Base-by-base conservation (phyloP, 148 eudicot species). In the Cornus kousa region DNA sequence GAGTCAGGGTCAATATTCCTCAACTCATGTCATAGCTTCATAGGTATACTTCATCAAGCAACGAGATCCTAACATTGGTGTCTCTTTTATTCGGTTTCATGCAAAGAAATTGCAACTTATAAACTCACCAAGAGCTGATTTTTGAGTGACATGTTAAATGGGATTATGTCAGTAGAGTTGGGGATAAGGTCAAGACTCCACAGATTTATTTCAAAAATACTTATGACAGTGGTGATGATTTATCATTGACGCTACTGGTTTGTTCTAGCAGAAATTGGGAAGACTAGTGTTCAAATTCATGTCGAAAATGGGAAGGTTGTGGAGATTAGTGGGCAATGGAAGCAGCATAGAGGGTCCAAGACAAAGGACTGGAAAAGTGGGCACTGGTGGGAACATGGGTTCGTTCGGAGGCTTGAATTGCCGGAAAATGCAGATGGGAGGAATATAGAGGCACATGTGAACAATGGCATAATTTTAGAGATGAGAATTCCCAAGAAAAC, bases 371-470 rank as follows among this genome's bases (percentile, higher is more conserved):
- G 98, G 98, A 90, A 85, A 82, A 88, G 86, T 72, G 72, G 83
- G 48, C 81, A 89, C 50, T 95, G 98, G 98, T 95, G 98, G 97
- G 97, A 93, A 75, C 82, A 86, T 73, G 97, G 98, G 24, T 92
- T 67, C 33, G 95, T 95, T 24, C 80, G 97, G 70, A 86, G 96
- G 87, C 83, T 95, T 17, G 95, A 93, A 80, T 77, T 95, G 46
- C 98, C 98, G 8, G 96, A 89, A 64, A 87, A 88, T 35, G 85
- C 87, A 43, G 88, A 89, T 55, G 88, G 92, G 93, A 91, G 82
- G 84, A 90, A 87, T 81, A 79, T 77, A 23, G 93, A 88, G 81
- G 97, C 90, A 50, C 35, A 62, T 62, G 23, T 90, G 78, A 88
- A 81, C 43, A 87, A 88, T 46, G 91, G 86, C 16, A 60, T 13